Evolutionary conservation across 2,329 filamentous ascomycete genomes (phyloP).

Genomic region (Passalora sequoiae): DNA sequence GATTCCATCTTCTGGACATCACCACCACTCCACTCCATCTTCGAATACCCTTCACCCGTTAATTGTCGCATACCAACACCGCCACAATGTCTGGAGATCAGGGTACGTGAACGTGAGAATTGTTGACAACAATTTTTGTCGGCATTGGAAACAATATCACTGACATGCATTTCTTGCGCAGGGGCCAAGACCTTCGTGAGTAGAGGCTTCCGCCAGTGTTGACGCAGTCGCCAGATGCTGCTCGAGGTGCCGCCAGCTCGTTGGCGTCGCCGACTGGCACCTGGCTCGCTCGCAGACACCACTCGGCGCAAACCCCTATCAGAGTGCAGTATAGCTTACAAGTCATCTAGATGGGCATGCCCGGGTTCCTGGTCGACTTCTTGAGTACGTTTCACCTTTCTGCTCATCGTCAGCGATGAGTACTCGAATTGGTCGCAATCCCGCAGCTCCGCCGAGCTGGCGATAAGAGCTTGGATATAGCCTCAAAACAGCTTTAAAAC

Average conservation of each 20-base stretch:
- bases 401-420: constrained; percentile 5
- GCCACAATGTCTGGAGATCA: constrained; percentile 23
- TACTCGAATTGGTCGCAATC: constrained; percentile 7
- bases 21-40: constrained; percentile 9
- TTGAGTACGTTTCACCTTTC: constrained; percentile 69
- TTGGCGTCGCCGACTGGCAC: neutral
- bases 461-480: constrained; percentile 30
- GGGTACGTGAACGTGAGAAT: constrained; percentile 13
- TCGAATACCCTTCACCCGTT: constrained; percentile 7
- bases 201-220: neutral
- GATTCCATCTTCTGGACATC: constrained; percentile 3
- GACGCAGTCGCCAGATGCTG: constrained; percentile 1
- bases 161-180: neutral
- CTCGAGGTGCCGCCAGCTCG: neutral
- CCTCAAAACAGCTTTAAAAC: constrained; percentile 11
- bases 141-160: neutral
- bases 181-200: constrained; percentile 6
- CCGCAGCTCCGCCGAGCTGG: constrained; percentile 17
- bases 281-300: constrained; percentile 4
- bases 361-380: constrained; percentile 93
- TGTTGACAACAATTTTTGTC: constrained; percentile 1
- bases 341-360: constrained; percentile 30
- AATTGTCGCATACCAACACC: constrained; percentile 16
- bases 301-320: constrained; percentile 4
- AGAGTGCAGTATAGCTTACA: constrained; percentile 5